Conservation (phyloP, 2,329 filamentous ascomycete species). For the Corniculantispora saksenae region DNA sequence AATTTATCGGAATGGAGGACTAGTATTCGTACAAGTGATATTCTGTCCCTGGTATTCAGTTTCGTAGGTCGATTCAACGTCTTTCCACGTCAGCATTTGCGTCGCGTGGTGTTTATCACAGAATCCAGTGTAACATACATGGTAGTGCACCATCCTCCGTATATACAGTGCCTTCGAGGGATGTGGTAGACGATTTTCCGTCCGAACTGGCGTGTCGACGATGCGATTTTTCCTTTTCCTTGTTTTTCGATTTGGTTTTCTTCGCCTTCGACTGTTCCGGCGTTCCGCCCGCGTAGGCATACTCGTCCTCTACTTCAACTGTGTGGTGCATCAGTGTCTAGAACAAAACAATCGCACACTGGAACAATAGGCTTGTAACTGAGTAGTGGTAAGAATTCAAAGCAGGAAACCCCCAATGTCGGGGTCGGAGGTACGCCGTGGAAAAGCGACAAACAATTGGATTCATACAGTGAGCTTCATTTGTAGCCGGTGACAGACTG, state of each 20-base stretch:
- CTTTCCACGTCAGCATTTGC: background rate
- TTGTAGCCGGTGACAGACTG: conserved; percentile 22
- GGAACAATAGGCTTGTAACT: background rate
- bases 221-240: conserved; percentile 16
- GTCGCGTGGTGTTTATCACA: background rate
- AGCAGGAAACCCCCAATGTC: background rate
- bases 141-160: background rate
- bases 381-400: background rate
- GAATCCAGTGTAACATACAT: conserved; percentile 7
- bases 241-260: conserved; percentile 12
- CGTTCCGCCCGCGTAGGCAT: conserved; percentile 23
- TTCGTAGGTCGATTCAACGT: background rate
- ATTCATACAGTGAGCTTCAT: conserved; percentile 27
- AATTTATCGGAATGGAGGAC: background rate
- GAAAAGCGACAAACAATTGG: background rate
- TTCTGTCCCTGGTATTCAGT: background rate
- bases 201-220: conserved; percentile 12
- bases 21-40: background rate
- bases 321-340: background rate
- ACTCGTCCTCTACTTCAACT: conserved; percentile 23
- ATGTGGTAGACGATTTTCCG: background rate
- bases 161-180: background rate
- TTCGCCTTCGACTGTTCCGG: conserved; percentile 14
- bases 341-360: background rate
- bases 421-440: background rate